Evolutionary conservation across 2,329 filamentous ascomycete genomes (phyloP).

Genomic region (Aspergillus piperis): DNA sequence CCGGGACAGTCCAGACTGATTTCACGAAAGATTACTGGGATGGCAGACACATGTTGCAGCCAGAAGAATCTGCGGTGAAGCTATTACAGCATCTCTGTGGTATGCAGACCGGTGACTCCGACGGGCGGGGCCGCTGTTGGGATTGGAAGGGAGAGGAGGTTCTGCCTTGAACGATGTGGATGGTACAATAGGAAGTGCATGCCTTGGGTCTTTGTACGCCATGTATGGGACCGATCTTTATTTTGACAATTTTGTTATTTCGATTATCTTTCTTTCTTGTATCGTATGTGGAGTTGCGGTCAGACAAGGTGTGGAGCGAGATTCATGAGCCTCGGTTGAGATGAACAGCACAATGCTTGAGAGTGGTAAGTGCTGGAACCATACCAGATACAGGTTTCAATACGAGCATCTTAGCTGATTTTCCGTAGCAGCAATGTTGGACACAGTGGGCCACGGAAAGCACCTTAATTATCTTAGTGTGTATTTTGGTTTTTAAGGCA

Average conservation of each 20-base stretch:
- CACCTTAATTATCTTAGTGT: background rate
- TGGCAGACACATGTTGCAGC: conserved; percentile 67
- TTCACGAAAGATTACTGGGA: conserved; percentile 73
- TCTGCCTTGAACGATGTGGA: conserved; percentile 47
- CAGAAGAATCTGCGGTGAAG: conserved; percentile 66
- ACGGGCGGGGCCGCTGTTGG: conserved; percentile 65
- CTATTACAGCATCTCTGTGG: conserved; percentile 61
- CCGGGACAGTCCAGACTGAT: conserved; percentile 76
- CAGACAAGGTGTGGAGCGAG: background rate
- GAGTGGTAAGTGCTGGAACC: background rate
- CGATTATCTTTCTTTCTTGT: background rate
- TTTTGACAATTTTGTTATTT: background rate
- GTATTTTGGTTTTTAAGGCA: background rate
- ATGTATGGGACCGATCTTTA: background rate
- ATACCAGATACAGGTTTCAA: background rate
- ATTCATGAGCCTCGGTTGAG: too few relatives aligned
- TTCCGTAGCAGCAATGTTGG: background rate
- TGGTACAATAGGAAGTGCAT: background rate
- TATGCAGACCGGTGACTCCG: conserved; percentile 39
- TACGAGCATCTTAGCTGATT: background rate
- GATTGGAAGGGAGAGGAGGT: conserved; percentile 70
- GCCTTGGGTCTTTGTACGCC: background rate
- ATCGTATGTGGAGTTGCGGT: background rate
- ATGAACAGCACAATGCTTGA: background rate
- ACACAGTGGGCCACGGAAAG: background rate